phyloP scores from a whole-genome alignment of 768 basidiomycete genomes.

The Macrolepiota dolichaula region DNA sequence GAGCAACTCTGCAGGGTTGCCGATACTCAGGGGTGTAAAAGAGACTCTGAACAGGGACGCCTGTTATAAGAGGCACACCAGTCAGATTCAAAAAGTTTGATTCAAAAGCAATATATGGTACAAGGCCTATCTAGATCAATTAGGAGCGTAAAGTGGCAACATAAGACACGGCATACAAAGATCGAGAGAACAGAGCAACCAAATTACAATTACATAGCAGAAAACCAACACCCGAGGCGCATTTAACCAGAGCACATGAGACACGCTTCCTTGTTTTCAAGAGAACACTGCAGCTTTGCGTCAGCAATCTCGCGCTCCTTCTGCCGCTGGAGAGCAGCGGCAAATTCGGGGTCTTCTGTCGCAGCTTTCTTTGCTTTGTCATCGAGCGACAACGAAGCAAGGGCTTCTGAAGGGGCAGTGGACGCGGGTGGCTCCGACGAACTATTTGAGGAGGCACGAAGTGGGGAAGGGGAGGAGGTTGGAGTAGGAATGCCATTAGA shows the following conservation, averaged over 20 bases:
- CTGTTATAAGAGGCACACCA: no score
- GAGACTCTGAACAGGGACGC: no score
- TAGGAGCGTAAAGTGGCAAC: background rate
- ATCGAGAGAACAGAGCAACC: slow-evolving; percentile 1
- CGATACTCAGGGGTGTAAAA: no score
- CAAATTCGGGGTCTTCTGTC: slow-evolving; percentile 67
- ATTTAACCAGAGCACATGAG: slow-evolving; percentile 84
- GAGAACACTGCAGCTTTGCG: slow-evolving; percentile 76
- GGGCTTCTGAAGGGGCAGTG: slow-evolving; percentile 25
- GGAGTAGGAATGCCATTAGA: slow-evolving; percentile 30
- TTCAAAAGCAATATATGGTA: background rate
- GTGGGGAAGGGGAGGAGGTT: slow-evolving; percentile 20
- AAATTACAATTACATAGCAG: slow-evolving; percentile 4
- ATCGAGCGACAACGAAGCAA: slow-evolving; percentile 39
- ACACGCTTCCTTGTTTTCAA: slow-evolving; percentile 94
- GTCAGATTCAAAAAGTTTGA: no score
- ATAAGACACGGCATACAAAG: background rate
- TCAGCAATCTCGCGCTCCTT: slow-evolving; percentile 75
- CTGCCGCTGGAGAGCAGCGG: slow-evolving; percentile 70
- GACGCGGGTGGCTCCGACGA: slow-evolving; percentile 16
- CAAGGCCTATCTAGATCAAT: slow-evolving; percentile 3
- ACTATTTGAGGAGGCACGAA: slow-evolving; percentile 16
- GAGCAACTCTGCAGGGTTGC: no score
- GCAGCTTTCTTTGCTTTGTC: slow-evolving; percentile 52
- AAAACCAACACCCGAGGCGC: background rate